Evolutionary conservation across 805 yeast genomes (phyloP).

Genomic region (Ogataea trehaloabstinens): DNA sequence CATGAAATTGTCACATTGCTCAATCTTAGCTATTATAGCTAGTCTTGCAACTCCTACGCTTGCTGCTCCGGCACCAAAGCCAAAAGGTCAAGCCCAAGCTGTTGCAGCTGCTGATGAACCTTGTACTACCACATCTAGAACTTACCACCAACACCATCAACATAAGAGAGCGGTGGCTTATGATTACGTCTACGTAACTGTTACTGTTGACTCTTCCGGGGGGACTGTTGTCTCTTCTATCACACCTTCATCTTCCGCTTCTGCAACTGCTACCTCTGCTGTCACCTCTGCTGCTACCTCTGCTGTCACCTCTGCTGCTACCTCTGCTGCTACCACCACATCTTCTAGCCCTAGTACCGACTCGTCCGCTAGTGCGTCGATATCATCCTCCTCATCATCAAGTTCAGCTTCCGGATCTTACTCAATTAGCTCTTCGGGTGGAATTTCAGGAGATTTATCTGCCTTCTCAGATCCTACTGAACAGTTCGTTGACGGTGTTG

Average conservation of each 20-base stretch:
- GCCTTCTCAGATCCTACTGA: slow-evolving; percentile 55
- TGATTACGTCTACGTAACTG: slow-evolving; percentile 48
- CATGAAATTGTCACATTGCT: slow-evolving; percentile 25
- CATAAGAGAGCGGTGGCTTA: slow-evolving; percentile 58
- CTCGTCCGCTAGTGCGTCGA: slow-evolving; percentile 24
- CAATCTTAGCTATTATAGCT: slow-evolving; percentile 26
- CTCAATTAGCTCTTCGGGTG: slow-evolving; percentile 31
- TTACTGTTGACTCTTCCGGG: slow-evolving; percentile 51
- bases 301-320: slow-evolving; percentile 18
- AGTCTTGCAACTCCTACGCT: slow-evolving; percentile 21
- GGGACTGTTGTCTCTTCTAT: slow-evolving; percentile 31
- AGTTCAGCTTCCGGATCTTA: slow-evolving; percentile 26
- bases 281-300: slow-evolving; percentile 19
- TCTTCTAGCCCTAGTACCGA: slow-evolving; percentile 24
- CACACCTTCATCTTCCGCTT: slow-evolving; percentile 14
- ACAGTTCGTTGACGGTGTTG: slow-evolving; percentile 69
- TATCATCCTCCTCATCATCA: slow-evolving; percentile 35
- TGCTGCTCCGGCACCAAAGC: slow-evolving; percentile 33
- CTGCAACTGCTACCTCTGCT: slow-evolving; percentile 20
- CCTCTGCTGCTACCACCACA: slow-evolving; percentile 25
- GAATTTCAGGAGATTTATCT: slow-evolving; percentile 55
- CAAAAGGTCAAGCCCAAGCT: slow-evolving; percentile 36
- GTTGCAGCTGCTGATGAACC: slow-evolving; percentile 34
- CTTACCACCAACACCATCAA: slow-evolving; percentile 57
- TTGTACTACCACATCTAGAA: slow-evolving; percentile 38